Conservation (phyloP, 148 eudicot genomes). For the Fagopyrum homotropicum region DNA sequence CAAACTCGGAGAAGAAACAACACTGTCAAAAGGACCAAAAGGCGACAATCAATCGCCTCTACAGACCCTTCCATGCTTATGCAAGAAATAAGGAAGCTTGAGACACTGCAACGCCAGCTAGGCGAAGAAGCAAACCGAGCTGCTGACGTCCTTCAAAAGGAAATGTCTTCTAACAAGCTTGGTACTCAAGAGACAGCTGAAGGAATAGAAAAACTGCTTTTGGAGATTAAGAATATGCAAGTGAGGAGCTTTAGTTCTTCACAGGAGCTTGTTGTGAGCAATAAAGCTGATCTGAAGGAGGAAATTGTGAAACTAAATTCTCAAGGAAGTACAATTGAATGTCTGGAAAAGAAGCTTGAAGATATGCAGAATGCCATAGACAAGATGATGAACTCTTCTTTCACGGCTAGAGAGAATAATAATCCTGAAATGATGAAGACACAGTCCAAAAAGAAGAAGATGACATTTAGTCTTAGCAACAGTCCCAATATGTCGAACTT, state of each 20-base stretch:
- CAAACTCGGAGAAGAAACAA: conserved; percentile 31
- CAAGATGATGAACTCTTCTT: conserved; percentile 43
- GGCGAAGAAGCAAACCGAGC: conserved; percentile 98
- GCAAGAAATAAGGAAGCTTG: conserved; percentile 82
- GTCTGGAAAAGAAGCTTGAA: conserved; percentile 86
- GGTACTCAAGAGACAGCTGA: conserved; percentile 77
- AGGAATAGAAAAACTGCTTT: conserved; percentile 67
- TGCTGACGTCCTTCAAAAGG: conserved; percentile 80
- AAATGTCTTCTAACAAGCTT: conserved; percentile 64
- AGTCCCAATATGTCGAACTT: conserved; percentile 60
- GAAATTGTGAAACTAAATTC: conserved; percentile 66
- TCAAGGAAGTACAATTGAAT: conserved; percentile 54
- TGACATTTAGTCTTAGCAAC: conserved; percentile 55
- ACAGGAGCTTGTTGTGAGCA: conserved; percentile 43
- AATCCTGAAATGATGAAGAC: conserved; percentile 38
- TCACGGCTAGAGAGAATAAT: conserved; percentile 32
- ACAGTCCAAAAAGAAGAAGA: conserved; percentile 43
- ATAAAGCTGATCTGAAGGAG: conserved; percentile 66
- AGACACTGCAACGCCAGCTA: conserved; percentile 79
- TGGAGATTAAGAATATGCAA: conserved; percentile 72
- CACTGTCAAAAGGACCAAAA: conserved; percentile 33
- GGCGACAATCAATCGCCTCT: conserved; percentile 59
- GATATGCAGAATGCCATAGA: conserved; percentile 78
- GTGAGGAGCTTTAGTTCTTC: conserved; percentile 37
- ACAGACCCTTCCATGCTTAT: conserved; percentile 67